A percentile compares a stretch with the other conserved stretches of the same genome.
Conservation (phyloP, 345 rosid species). For the Eucalyptus sideroxylon region DNA sequence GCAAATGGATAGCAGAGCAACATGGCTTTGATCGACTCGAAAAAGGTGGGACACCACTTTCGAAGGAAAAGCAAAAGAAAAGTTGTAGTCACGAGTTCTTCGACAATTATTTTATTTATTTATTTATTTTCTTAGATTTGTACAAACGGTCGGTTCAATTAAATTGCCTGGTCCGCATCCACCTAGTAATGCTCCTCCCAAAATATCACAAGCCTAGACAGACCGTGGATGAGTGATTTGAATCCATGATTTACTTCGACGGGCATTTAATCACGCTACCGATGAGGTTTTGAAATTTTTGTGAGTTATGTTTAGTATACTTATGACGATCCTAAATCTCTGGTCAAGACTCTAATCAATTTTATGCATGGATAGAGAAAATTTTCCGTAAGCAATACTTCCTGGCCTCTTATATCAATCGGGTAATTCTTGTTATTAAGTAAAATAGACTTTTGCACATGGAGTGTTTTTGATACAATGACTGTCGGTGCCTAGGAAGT, state of each 20-base stretch:
- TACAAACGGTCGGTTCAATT: background rate
- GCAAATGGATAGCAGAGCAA: background rate
- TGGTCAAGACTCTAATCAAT: background rate
- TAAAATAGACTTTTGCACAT: background rate
- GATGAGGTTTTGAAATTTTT: background rate
- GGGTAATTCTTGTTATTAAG: background rate
- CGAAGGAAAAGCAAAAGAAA: background rate
- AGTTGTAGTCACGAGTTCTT: background rate
- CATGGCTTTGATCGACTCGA: background rate
- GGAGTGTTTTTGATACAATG: background rate
- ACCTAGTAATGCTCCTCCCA: background rate
- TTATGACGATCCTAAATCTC: background rate
- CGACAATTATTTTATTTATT: background rate
- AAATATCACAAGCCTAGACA: background rate
- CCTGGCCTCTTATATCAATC: background rate
- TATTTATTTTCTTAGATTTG: background rate
- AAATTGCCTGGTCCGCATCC: background rate
- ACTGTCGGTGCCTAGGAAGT: fast-evolving
- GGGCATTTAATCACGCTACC: too few species aligned
- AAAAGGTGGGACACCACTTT: background rate
- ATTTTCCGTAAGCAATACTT: background rate
- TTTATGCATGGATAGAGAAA: background rate
- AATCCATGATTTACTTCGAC: background rate
- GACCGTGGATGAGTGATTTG: background rate
- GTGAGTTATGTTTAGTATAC: background rate